Evolutionary conservation across 352 stramenopile species (phyloP).

Genomic region (Blastocystis sp.): DNA sequence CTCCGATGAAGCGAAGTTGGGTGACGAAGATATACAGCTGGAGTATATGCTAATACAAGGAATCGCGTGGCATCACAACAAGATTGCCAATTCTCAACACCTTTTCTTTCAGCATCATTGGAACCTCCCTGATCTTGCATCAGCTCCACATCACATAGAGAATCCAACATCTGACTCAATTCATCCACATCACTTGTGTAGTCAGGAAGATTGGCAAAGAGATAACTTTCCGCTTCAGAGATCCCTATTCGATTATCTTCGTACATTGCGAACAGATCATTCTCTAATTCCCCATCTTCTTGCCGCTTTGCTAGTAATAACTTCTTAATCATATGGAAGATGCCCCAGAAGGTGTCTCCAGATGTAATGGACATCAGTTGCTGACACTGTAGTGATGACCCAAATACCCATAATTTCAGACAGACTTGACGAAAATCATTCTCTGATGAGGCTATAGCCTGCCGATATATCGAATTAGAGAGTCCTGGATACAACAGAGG

Average conservation of each 20-base stretch:
- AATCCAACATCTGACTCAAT: neutral
- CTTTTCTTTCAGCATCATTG: neutral
- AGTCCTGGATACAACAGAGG: neutral
- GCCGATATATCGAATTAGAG: neutral
- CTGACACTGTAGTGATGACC: neutral
- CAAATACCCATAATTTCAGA: constrained; percentile 33
- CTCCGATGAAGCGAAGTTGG: neutral
- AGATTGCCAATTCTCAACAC: neutral
- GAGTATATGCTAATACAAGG: neutral
- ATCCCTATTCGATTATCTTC: constrained; percentile 26
- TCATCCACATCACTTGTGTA: constrained; percentile 14
- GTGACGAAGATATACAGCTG: neutral
- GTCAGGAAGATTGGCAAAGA: constrained; percentile 11
- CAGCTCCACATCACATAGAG: neutral
- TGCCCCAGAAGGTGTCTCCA: constrained; percentile 24
- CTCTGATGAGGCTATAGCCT: neutral
- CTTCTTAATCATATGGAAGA: constrained; percentile 60
- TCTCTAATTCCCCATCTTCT: neutral
- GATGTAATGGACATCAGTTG: neutral
- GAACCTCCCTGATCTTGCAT: neutral
- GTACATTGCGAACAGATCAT: constrained; percentile 10
- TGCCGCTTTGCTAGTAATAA: constrained; percentile 23
- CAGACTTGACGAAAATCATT: constrained; percentile 37
- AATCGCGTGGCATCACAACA: neutral
- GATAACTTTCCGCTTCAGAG: neutral